Evolutionary conservation across 805 yeast genomes (phyloP), one percentile per base, ranked within the genome.

Genomic region (Suhomyces vadensis): DNA sequence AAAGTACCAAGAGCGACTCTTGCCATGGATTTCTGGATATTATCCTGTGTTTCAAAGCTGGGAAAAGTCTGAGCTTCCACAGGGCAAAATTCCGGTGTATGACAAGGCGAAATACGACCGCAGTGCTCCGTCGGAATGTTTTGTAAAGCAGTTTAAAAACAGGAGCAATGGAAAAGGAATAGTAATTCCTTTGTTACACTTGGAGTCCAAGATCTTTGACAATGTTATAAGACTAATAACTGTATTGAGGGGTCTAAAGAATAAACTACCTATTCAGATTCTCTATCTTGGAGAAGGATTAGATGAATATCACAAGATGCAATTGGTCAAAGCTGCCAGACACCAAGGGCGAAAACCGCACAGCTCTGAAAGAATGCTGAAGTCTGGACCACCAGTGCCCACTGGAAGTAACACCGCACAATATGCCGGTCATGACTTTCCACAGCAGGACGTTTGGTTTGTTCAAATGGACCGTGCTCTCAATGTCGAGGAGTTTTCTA

Each of bases 21-120:
- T 54, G 38, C 71, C 72, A 3, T 67, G 69, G 69, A 31, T 65
- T n/a, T 49, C 63, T 7, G 47, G 54, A n/a, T 36, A 50, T 4
- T 46, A 37, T 8, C 71, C 72, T 1, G 24, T n/a, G 1, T 54
- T 53, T 31, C 50, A 52, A 19, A 44, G 48, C 37, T 55, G 58
- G 60, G 47, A 49, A 19, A 42, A 43, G 17, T 26, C 50, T 7
- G 35, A 35, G 23, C 31, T 55, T 3, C 37, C 31, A 4, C 7
- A 24, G 4, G 49, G 49, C 2, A 33, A 46, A 14, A 14, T 56
- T 10, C 60, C 60, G 1, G 37, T 42, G 3, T 39, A 38, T 31
- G 51, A 47, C 16, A 11, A 27, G 11, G 6, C 31, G 10, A 24
- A 24, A 24, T 24, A 22, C 42, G 27, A 10, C 6, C 22, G 8